A percentile compares a stretch with the other conserved stretches of the same genome.
phyloP scores from a whole-genome alignment of 2,329 filamentous ascomycete genomes.

The Biscogniauxia mediterranea region DNA sequence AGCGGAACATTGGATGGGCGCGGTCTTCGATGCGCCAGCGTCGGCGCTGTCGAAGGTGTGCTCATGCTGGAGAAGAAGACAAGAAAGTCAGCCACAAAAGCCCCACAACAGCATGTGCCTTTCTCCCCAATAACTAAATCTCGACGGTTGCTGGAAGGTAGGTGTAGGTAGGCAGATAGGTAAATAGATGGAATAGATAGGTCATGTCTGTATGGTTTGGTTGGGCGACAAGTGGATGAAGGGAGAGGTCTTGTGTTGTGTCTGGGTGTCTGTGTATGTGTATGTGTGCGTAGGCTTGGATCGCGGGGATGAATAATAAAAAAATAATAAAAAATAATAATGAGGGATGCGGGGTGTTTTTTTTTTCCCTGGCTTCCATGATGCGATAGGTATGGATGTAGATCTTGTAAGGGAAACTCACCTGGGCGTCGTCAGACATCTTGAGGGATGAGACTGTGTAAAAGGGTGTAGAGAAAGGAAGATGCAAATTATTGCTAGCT shows the following conservation, averaged over 20 bases:
- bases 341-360: conserved; percentile 27
- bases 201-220: too few species aligned
- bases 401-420: conserved; percentile 36
- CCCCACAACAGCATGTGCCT: background rate
- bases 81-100: conserved; percentile 18
- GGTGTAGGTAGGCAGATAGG: too few species aligned
- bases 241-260: background rate
- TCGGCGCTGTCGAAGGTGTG: conserved; percentile 85
- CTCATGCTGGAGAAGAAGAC: conserved; percentile 53
- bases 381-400: background rate
- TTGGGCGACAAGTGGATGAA: too few species aligned
- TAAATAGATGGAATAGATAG: too few species aligned
- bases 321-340: conserved; percentile 3
- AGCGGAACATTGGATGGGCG: conserved; percentile 98
- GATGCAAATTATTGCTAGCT: conserved; percentile 27
- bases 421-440: conserved; percentile 56
- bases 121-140: background rate
- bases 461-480: conserved; percentile 32
- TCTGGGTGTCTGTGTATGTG: background rate
- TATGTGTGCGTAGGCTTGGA: background rate
- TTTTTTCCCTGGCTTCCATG: conserved; percentile 1
- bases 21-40: conserved; percentile 93
- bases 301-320: conserved; percentile 15
- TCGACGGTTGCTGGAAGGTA: too few species aligned
- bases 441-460: conserved; percentile 41